phyloP scores from a whole-genome alignment of 2,329 filamentous ascomycete genomes.

The Metarhizium robertsii region DNA sequence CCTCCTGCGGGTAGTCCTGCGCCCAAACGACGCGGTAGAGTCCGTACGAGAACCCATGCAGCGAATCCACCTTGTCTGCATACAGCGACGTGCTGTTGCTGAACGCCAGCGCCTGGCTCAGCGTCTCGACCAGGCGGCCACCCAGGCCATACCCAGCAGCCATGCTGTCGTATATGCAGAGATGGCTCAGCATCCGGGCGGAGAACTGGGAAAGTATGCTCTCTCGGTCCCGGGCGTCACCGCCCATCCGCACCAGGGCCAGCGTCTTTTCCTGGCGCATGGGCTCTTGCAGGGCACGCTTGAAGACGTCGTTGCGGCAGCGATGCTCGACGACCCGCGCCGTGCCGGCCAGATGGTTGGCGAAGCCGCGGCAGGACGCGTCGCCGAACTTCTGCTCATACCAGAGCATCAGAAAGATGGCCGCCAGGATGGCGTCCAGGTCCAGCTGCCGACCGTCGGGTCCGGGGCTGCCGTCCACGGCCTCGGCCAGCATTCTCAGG shows the following conservation, averaged over 20 bases:
- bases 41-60: constrained; percentile 24
- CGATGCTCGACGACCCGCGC: constrained; percentile 20
- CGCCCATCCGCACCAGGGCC: constrained; percentile 3
- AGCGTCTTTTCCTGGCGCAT: constrained; percentile 3
- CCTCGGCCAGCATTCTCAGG: constrained; percentile 20
- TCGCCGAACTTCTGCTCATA: constrained; percentile 30
- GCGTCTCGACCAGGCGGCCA: constrained; percentile 18
- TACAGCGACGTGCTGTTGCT: constrained; percentile 4
- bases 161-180: constrained; percentile 19
- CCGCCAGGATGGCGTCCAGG: constrained; percentile 16
- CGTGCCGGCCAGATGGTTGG: constrained; percentile 23
- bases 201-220: constrained; percentile 19
- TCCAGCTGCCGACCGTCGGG: constrained; percentile 14
- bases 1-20: constrained; percentile 21
- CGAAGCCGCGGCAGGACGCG: constrained; percentile 16
- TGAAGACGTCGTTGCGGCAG: constrained; percentile 9
- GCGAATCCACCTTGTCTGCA: constrained; percentile 14
- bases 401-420: constrained; percentile 25
- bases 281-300: constrained; percentile 1
- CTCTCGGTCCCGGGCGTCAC: not conserved
- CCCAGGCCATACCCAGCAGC: constrained; percentile 21
- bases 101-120: constrained; percentile 1
- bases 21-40: constrained; percentile 24
- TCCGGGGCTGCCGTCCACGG: constrained; percentile 10
- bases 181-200: constrained; percentile 24